These are phyloP conservation scores for Globisporangium mamillatum DNA, from an alignment of 352 stramenopile species.

Conservation along the genomic window DNA sequence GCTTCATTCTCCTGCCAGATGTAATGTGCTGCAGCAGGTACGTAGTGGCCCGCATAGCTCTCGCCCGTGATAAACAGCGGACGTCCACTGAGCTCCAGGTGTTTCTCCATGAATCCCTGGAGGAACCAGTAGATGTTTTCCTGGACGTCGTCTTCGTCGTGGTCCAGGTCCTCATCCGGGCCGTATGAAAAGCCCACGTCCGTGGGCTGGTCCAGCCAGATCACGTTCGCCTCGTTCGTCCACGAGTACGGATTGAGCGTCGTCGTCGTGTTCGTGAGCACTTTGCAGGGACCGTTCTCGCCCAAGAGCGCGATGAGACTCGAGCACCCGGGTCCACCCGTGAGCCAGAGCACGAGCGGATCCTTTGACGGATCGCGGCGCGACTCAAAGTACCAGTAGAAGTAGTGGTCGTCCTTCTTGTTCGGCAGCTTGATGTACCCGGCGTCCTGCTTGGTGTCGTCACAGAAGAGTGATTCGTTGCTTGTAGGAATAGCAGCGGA, in stretches of 20 bases:
- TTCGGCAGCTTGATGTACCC: conserved; percentile 35
- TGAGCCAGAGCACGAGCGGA: conserved; percentile 36
- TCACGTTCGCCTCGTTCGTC: conserved; percentile 37
- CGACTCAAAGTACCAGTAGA: conserved; percentile 48
- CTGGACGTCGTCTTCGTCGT: conserved; percentile 35
- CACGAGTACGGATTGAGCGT: conserved; percentile 32
- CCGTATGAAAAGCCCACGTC: conserved; percentile 36
- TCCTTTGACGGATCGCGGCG: conserved; percentile 19
- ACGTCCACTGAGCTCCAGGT: conserved; percentile 30
- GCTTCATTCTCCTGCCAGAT: conserved; percentile 27
- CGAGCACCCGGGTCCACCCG: conserved; percentile 33
- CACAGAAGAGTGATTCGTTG: conserved; percentile 19
- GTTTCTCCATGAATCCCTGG: conserved; percentile 32
- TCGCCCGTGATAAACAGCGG: conserved; percentile 35
- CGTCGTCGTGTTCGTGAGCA: conserved; percentile 24
- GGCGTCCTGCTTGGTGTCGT: conserved; percentile 20
- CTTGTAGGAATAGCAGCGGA: background rate
- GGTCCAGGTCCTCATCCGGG: conserved; percentile 20
- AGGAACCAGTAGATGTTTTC: conserved; percentile 42
- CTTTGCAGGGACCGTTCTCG: conserved; percentile 35
- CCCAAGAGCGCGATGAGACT: conserved; percentile 32
- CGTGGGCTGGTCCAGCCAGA: conserved; percentile 43
- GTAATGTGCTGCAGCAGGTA: conserved; percentile 32
- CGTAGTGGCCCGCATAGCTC: conserved; percentile 41
- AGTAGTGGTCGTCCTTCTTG: conserved; percentile 46